Conservation (phyloP, 1,284 basidiomycete genomes). For the Cutaneotrichosporon cutaneum region DNA sequence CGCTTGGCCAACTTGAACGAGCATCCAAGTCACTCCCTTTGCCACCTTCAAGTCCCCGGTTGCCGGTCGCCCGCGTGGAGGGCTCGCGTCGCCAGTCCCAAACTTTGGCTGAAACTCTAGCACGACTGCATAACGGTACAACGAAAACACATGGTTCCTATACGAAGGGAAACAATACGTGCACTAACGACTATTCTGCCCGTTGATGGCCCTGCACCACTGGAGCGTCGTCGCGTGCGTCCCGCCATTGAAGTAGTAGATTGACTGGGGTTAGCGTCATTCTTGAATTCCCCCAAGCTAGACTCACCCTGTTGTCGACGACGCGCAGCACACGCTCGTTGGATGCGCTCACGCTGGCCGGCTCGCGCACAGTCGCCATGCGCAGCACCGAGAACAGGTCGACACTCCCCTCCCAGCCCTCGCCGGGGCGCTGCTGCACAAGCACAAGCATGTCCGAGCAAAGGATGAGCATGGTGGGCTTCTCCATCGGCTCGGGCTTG, state of each 20-base stretch:
- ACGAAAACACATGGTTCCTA: conserved; percentile 6
- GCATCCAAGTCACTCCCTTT: too few relatives aligned
- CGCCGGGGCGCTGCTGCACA: conserved; percentile 69
- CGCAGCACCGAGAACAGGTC: conserved; percentile 90
- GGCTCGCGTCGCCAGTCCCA: too few relatives aligned
- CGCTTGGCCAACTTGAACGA: too few relatives aligned
- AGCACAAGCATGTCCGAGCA: conserved; percentile 85
- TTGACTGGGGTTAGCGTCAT: conserved; percentile 57
- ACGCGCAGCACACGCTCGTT: conserved; percentile 60
- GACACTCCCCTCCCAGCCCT: conserved; percentile 68
- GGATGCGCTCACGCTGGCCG: conserved; percentile 82
- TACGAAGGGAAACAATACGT: background rate
- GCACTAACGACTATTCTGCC: conserved; percentile 26
- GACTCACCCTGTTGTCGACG: conserved; percentile 48
- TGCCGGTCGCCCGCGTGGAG: too few relatives aligned
- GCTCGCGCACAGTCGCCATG: conserved; percentile 84
- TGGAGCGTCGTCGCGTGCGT: conserved; percentile 77
- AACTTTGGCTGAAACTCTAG: conserved; percentile 3
- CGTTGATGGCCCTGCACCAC: conserved; percentile 65
- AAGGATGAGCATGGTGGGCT: conserved; percentile 47
- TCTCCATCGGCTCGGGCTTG: conserved; percentile 55
- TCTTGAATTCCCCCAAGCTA: conserved; percentile 30
- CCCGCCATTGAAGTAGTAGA: conserved; percentile 85
- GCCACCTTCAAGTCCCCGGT: too few relatives aligned
- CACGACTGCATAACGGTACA: conserved; percentile 9